Evolutionary conservation across 2,329 filamentous ascomycete species (phyloP).

Genomic region (Trichophyton rubrum): DNA sequence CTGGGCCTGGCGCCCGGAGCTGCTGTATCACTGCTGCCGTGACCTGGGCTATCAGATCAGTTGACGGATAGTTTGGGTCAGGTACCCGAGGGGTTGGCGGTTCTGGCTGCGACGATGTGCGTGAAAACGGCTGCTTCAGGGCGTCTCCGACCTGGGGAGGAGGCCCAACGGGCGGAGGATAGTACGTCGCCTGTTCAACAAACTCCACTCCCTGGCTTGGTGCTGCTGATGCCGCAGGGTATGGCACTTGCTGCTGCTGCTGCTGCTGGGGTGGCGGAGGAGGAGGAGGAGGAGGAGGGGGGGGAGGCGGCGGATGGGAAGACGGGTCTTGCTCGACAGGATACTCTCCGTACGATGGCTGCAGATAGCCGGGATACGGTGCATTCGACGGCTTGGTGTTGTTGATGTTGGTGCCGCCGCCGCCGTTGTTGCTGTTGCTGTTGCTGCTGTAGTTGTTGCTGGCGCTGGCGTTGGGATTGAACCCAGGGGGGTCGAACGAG

Average conservation of each 20-base stretch:
- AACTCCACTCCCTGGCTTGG: not conserved
- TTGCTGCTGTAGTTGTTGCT: not conserved
- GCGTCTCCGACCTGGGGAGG: not conserved
- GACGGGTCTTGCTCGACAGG: not conserved
- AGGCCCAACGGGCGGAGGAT: conserved; percentile 2
- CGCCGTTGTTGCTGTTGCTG: not conserved
- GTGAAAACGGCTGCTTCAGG: not conserved
- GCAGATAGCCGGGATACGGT: not conserved
- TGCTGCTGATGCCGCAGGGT: not conserved
- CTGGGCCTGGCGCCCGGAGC: conserved; percentile 37
- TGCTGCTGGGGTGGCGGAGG: conserved; percentile 2
- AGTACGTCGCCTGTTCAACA: conserved; percentile 5
- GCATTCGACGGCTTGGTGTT: not conserved
- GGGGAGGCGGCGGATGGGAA: not conserved
- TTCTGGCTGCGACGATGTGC: not conserved
- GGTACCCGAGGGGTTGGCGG: not conserved
- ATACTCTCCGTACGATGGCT: not conserved
- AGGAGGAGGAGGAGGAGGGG: not conserved
- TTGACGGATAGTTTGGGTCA: conserved; percentile 3
- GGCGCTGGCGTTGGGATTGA: conserved; percentile 6
- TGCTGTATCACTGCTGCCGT: conserved; percentile 31
- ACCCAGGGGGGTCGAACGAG: conserved; percentile 20
- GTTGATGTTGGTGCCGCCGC: not conserved
- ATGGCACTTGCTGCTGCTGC: conserved; percentile 1
- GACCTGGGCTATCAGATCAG: conserved; percentile 22